Evolutionary conservation across 2,329 filamentous ascomycete species (phyloP).

Genomic region (Aspergillus versicolor): DNA sequence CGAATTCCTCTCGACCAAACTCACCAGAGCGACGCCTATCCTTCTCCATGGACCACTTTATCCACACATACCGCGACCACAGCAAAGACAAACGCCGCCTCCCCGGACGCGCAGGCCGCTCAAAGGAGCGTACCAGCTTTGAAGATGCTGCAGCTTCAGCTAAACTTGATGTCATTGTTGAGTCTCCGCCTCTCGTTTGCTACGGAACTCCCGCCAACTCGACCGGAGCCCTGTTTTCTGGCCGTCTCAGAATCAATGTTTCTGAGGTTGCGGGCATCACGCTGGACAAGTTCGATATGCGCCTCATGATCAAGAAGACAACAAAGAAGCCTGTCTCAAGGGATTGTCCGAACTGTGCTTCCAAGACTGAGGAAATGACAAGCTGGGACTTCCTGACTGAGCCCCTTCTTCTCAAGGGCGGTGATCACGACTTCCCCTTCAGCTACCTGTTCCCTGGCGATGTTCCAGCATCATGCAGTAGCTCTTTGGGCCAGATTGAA

Average conservation of each 20-base stretch:
- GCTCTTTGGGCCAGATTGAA: conserved; percentile 68
- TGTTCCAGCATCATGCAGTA: conserved; percentile 79
- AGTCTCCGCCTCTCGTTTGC: conserved; percentile 84
- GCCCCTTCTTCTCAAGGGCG: conserved; percentile 44
- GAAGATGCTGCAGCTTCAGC: conserved; percentile 42
- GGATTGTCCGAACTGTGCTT: conserved; percentile 75
- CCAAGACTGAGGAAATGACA: conserved; percentile 70
- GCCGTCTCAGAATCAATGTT: conserved; percentile 73
- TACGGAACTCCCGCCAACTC: conserved; percentile 74
- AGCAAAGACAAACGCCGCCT: conserved; percentile 44
- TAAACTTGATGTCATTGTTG: conserved; percentile 64
- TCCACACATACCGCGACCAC: conserved; percentile 43
- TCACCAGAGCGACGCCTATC: conserved; percentile 42
- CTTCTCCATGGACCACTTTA: conserved; percentile 44
- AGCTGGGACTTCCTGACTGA: conserved; percentile 74
- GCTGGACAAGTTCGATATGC: conserved; percentile 71
- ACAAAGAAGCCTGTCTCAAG: conserved; percentile 79
- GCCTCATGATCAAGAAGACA: conserved; percentile 66
- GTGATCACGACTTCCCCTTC: conserved; percentile 80
- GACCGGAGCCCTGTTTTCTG: conserved; percentile 80
- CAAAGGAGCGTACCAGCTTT: conserved; percentile 36
- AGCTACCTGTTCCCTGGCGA: conserved; percentile 82
- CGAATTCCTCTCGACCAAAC: conserved; percentile 30
- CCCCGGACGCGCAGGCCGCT: conserved; percentile 34
- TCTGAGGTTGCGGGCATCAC: conserved; percentile 59